Evolutionary conservation across 2,329 filamentous ascomycete genomes (phyloP), one percentile per base, ranked within the genome.

Genomic region (Trichoderma simmonsii): DNA sequence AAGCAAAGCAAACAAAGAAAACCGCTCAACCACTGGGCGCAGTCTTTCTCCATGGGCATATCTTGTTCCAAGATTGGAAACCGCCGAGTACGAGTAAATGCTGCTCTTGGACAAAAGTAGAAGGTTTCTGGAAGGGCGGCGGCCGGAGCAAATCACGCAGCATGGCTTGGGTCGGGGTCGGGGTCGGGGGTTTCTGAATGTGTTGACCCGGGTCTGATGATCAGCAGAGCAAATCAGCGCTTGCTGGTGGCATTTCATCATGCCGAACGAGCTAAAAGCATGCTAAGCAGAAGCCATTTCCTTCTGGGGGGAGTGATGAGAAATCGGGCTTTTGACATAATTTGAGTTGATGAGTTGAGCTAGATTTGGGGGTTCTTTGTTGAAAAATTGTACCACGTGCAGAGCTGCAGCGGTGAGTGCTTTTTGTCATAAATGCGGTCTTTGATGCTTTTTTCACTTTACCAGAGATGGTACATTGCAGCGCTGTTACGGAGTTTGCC

Each of bases 41-140:
- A 67, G 54, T 26, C 11, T 14, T 54, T 21, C 26, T n/a, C 26
- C 11, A 43, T 57, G 32, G 32, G 64, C 64, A 36, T 24, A 67
- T 24, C n/a, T 24, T 54, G 48, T 54, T 54, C 48, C 48, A 54
- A 54, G 48, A 54, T 54, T 54, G 21, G 48, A 54, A 54, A 54
- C 21, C n/a, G 48, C 48, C 48, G 48, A 54, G 21, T 21, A 7
- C 34, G 1, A 15, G 34, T 36, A 36, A 36, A 36, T 36, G 34
- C 32, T 48, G 43, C 21, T 54, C 57, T 26, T 24, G 64, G 51
- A 57, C 8, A 26, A 28, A 48, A 32, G 32, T 28, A 70, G 68
- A 70, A 70, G 32, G 59, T 48, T 70, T 70, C 68, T 70, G 48
- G 68, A 70, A 70, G 54, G 26, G 57, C 68, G 59, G 68, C 66